Base-by-base conservation (phyloP, 345 rosid species). In the Acer campestre region DNA sequence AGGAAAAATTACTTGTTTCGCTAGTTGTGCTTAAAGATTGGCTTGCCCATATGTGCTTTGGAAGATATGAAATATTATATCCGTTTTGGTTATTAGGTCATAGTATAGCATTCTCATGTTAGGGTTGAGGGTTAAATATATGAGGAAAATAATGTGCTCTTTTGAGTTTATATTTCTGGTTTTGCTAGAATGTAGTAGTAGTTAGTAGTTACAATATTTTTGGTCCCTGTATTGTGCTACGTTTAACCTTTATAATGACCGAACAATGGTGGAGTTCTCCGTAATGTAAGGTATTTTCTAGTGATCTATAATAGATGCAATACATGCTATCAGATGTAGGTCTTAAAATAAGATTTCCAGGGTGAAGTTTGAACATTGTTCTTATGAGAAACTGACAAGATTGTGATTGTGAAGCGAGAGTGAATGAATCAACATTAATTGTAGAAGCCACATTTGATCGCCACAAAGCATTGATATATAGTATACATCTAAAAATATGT, bases 231-330 rank as follows among this genome's bases (percentile, higher is more conserved):
- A 18, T 46, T 62, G 25, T 62, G 69, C 59, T 62, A 25, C 22
- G 49, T 42, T 44, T 4, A 42, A 20, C 48, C 31, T 61, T 22
- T 73, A 22, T 14, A 1, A 1, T 61, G 42, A 73, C 42, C 4
- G 20, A 31, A 40, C 13, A 22, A 14, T 40, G 42, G 40, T 48
- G 23, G 76, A 61, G 58, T 22, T 23, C 23, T 14, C 17, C 2
- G 13, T 42, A 22, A 18, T 42, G 31, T 38, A 61, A 73, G n/a
- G n/a, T 72, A 58, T 35, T 72, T 61, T 71, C 64, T 22, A 22
- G 66, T 10, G 10, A 69, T 46, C 46, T n/a, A 31, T 31, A 10
- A 42, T 53, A 20, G 64, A 2, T 48, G 46, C 44, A 3, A 14
- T 22, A 31, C 40, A 31, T 51, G 74, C 44, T 70, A 27, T 16